Base-by-base conservation (phyloP, 805 yeast genomes). In the Candida quercuum region DNA sequence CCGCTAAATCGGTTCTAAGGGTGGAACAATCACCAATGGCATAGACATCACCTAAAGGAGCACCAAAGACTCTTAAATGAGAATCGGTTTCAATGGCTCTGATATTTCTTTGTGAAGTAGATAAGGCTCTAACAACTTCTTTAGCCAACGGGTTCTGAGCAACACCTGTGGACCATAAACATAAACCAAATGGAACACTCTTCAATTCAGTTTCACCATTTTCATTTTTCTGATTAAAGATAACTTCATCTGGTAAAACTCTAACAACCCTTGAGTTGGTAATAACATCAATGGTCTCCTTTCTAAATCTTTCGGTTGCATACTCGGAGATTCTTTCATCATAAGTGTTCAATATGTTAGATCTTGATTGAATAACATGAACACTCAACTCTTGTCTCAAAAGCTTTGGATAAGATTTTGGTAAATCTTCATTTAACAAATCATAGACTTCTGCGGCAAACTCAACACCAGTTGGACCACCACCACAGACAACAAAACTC, bases 101-200 rank as follows among this genome's bases (percentile, higher is more conserved):
- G 49, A 66, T 71, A 54, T 81, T 81, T 46, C 64, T 65, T 59
- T 81, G 87, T 22, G 60, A 53, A 1, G 59, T 65, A 11, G 56
- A 51, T 26, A 81, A 60, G n/a, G 66, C 57, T 16, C 65, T 59
- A 32, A 72, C 80, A 31, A 81, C 66, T 27, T 68, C 69, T 52
- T 70, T 69, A 7, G 85, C 79, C 35, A 81, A 54, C 13, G 81
- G 82, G 42, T 76, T 72, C 48, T 76, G 80, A 6, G 83, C 76
- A 28, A 81, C 84, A 42, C 88, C 88, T 1, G 88, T 81, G 2
- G 86, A 79, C 88, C 88, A 81, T 32, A 81, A 55, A 54, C 86
- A 78, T 26, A 81, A 56, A 11, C 88, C 88, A 42, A 71, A 80
- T 33, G 86, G 81, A 35, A 81, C 57, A 41, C 72, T 70, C 53